phyloP scores from a whole-genome alignment of 345 rosid genomes.

The Eucalyptus cloeziana region DNA sequence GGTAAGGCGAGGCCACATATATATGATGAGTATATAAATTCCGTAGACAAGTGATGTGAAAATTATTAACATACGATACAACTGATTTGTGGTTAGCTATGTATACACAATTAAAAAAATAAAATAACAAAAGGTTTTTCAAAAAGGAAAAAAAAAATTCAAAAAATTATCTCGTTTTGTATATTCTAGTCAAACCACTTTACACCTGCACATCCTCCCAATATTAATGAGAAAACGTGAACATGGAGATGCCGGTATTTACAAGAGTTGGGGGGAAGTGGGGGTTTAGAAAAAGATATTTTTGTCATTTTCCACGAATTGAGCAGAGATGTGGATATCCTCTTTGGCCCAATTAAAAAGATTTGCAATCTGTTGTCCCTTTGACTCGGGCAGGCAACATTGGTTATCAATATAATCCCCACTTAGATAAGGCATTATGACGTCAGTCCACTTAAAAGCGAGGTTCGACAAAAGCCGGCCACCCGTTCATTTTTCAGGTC shows the following conservation, averaged over 20 bases:
- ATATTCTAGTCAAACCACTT: not conserved
- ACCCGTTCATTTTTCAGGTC: not conserved
- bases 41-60: not conserved
- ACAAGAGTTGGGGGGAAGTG: not conserved
- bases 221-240: not conserved
- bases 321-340: not conserved
- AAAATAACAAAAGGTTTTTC: not conserved
- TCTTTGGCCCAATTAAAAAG: not conserved
- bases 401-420: not conserved
- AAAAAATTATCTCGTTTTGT: not conserved
- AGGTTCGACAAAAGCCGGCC: not conserved
- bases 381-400: not conserved
- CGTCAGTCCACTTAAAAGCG: not conserved
- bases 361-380: not conserved
- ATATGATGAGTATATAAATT: fast-evolving
- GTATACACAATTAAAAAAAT: not conserved
- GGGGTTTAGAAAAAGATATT: not conserved
- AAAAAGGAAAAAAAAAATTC: not conserved
- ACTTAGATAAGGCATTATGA: not conserved
- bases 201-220: not conserved
- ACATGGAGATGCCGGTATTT: not conserved
- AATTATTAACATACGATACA: not conserved
- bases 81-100: not conserved
- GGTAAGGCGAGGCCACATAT: not conserved
- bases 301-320: not conserved